These are phyloP conservation scores for Juglanconis sp. DNA, from an alignment of 2,329 filamentous ascomycete species.

Conservation along the genomic window DNA sequence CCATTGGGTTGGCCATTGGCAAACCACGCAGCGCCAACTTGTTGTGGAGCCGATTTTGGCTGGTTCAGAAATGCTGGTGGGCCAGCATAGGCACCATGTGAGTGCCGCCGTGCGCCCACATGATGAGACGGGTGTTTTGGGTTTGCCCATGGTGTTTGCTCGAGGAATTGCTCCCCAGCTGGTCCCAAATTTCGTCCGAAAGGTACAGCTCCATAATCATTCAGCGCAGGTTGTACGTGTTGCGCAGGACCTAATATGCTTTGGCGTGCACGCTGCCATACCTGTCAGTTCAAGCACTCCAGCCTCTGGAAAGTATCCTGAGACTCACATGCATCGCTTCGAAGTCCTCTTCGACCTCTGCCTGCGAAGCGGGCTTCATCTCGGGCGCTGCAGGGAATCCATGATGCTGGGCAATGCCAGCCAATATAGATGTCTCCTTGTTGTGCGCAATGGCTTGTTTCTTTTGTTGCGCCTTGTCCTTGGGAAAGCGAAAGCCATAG, in stretches of 20 bases:
- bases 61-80: slow-evolving; percentile 12
- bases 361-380: slow-evolving; percentile 66
- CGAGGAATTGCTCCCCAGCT: slow-evolving; percentile 81
- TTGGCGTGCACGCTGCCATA: slow-evolving; percentile 29
- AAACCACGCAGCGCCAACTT: slow-evolving; percentile 8
- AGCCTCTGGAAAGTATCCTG: neutral
- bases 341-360: slow-evolving; percentile 82
- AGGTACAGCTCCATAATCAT: slow-evolving; percentile 46
- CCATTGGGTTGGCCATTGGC: slow-evolving; percentile 16
- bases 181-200: slow-evolving; percentile 53
- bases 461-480: slow-evolving; percentile 72
- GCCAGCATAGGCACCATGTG: slow-evolving; percentile 16
- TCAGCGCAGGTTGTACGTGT: slow-evolving; percentile 34
- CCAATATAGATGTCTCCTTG: slow-evolving; percentile 85
- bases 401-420: slow-evolving; percentile 89
- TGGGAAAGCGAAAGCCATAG: slow-evolving; percentile 77
- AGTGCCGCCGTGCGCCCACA: slow-evolving; percentile 13
- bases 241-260: slow-evolving; percentile 32
- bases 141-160: slow-evolving; percentile 90
- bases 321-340: slow-evolving; percentile 79
- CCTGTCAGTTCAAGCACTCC: slow-evolving; percentile 1
- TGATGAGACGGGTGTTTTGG: slow-evolving; percentile 74
- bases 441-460: slow-evolving; percentile 89
- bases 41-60: slow-evolving; percentile 11
- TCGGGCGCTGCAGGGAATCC: slow-evolving; percentile 94